Evolutionary conservation across 176 grass and related monocot species (phyloP), one percentile per base, ranked within the genome.

Genomic region (Ensete glaucum): DNA sequence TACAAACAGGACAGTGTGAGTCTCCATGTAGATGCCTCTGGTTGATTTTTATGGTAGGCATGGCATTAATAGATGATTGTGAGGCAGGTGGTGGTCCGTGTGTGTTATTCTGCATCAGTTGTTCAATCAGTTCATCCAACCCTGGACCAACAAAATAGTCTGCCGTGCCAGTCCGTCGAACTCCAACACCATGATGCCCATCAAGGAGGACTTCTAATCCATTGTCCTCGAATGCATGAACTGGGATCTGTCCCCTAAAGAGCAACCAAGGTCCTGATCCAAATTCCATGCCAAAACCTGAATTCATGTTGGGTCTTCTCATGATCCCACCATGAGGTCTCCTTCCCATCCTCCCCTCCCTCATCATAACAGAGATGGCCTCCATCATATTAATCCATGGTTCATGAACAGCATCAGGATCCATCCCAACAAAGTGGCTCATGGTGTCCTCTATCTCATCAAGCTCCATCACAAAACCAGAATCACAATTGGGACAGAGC

Each of bases 1-100:
- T 99, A 82, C 95, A 99, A 53, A 99, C 86, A 1, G 95, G 84
- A 15, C 90, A 94, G 11, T 89, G 82, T 3, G 84, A 78, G 71
- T 99, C 88, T 1, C 82, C 88, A 24, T 22, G 81, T 50, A 91
- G 86, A 79, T 94, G 86, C 84, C 82, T 81, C 10, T 72, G 83
- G 48, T 67, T 87, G 79, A 94, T 99, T 71, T 72, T 91, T 52
- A 99, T 81, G 49, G 87, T 52, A 49, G 90, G 88, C 95, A 99
- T 91, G 0, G 88, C 85, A 50, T 91, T 82, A 9, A 99, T 94
- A 10, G 90, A 82, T 10, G 88, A 77, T 60, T 73, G 86, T 13
- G 79, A 79, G 73, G 88, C 90, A 11, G 88, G 88, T 26, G 81
- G 64, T 21, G 86, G 86, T 1, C 90, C 90, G 25, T 83, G 80